Evolutionary conservation across 306 rosid species (phyloP).

Genomic region (Crotalaria pallida): DNA sequence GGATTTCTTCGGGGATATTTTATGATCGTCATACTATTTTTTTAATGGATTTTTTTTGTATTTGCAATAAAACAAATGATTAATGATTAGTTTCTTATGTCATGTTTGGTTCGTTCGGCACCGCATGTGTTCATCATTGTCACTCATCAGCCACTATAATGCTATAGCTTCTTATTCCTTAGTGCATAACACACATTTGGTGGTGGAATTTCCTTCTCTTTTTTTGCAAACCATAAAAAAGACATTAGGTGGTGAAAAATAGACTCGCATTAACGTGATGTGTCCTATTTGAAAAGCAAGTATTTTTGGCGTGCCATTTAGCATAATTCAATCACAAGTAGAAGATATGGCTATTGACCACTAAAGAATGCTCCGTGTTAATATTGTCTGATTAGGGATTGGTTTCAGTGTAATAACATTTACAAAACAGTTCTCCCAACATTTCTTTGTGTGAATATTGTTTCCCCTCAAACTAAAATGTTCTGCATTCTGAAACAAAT

Average conservation of each 20-base stretch:
- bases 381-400: not conserved
- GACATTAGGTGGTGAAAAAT: not conserved
- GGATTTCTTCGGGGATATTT: no score
- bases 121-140: not conserved
- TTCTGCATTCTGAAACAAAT: constrained; percentile 11
- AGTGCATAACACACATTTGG: not conserved
- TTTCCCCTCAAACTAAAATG: not conserved
- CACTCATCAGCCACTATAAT: not conserved
- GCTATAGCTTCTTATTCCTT: constrained; percentile 12
- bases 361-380: not conserved
- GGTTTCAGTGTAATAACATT: not conserved
- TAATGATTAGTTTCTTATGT: not conserved
- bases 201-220: no score
- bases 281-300: not conserved
- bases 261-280: not conserved
- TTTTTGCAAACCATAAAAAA: no score
- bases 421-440: not conserved
- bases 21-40: no score
- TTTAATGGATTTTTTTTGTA: no score
- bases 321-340: no score
- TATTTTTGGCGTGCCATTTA: not conserved
- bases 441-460: not conserved
- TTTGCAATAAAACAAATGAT: not conserved
- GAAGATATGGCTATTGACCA: not conserved
- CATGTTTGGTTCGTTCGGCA: constrained; percentile 3